Percentiles rank a stretch among this genome's conserved stretches.
These are phyloP conservation scores for Sarocladium strictum DNA, from an alignment of 2,329 filamentous ascomycete genomes.

Conservation along the genomic window DNA sequence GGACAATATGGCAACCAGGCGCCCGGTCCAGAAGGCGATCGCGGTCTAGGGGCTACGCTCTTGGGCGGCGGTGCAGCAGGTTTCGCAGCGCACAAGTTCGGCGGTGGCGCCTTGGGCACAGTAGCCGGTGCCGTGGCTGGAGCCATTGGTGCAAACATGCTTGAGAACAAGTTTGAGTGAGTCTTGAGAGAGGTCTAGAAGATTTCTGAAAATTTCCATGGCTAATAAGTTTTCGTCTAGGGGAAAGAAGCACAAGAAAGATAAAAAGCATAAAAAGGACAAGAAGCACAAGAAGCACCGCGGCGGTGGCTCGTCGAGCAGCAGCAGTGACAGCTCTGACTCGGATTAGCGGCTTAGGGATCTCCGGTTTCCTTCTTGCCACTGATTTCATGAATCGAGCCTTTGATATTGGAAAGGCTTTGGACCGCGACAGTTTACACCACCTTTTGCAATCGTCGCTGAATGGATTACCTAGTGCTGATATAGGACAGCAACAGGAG, in stretches of 20 bases:
- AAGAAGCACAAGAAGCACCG: conserved; percentile 2
- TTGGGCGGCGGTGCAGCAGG: conserved; percentile 42
- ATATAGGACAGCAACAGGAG: no score
- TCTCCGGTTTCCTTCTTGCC: no score
- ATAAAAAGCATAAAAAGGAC: not conserved
- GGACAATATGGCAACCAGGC: conserved; percentile 17
- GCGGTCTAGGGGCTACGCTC: conserved; percentile 45
- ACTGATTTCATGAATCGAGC: no score
- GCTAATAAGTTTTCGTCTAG: not conserved
- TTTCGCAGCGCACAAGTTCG: conserved; percentile 43
- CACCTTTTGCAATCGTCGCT: no score
- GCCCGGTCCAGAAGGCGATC: conserved; percentile 27
- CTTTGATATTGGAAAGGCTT: no score
- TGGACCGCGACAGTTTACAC: no score
- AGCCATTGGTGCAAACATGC: conserved; percentile 42
- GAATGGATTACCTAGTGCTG: no score
- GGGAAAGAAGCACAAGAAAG: not conserved
- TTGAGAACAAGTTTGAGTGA: conserved; percentile 32
- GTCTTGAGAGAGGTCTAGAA: no score
- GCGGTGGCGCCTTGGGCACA: conserved; percentile 42
- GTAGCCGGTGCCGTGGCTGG: conserved; percentile 41
- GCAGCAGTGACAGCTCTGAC: conserved; percentile 5
- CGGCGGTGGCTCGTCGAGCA: not conserved
- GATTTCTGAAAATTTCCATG: no score
- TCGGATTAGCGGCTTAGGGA: no score